Conservation (phyloP, 257 asterid species). For the Cordia subcordata region DNA sequence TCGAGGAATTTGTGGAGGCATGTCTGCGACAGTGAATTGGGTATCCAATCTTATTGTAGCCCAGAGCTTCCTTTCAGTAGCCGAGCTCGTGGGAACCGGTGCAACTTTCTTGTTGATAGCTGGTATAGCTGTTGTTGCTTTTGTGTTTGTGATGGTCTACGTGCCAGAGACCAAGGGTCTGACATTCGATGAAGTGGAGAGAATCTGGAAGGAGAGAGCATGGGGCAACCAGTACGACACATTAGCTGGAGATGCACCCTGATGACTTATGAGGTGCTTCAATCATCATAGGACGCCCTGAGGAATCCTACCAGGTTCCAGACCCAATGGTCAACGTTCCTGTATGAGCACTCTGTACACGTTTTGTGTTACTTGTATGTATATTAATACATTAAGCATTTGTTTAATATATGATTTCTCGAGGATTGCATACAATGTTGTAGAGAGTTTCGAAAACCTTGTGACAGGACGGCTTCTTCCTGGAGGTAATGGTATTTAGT, state of each 20-base stretch:
- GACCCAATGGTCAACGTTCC: too few relatives aligned
- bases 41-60: conserved; percentile 79
- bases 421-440: too few relatives aligned
- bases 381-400: too few relatives aligned
- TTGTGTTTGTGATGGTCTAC: conserved; percentile 50
- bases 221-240: conserved; percentile 25
- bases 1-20: conserved; percentile 85
- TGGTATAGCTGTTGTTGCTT: conserved; percentile 57
- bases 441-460: too few relatives aligned
- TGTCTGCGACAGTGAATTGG: conserved; percentile 98
- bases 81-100: conserved; percentile 60
- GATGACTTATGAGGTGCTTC: too few relatives aligned
- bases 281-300: too few relatives aligned
- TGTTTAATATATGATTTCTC: too few relatives aligned
- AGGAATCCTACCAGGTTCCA: too few relatives aligned
- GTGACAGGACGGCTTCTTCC: too few relatives aligned
- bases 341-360: too few relatives aligned
- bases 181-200: conserved; percentile 80
- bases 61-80: conserved; percentile 69
- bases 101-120: conserved; percentile 70
- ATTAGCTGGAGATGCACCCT: conserved; percentile 23
- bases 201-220: conserved; percentile 77
- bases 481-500: too few relatives aligned
- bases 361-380: too few relatives aligned
- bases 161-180: conserved; percentile 94